A percentile compares a stretch with the other conserved stretches of the same genome.
Conservation (phyloP, 2,329 filamentous ascomycete species). For the Aspergillus ochraceoroseus region DNA sequence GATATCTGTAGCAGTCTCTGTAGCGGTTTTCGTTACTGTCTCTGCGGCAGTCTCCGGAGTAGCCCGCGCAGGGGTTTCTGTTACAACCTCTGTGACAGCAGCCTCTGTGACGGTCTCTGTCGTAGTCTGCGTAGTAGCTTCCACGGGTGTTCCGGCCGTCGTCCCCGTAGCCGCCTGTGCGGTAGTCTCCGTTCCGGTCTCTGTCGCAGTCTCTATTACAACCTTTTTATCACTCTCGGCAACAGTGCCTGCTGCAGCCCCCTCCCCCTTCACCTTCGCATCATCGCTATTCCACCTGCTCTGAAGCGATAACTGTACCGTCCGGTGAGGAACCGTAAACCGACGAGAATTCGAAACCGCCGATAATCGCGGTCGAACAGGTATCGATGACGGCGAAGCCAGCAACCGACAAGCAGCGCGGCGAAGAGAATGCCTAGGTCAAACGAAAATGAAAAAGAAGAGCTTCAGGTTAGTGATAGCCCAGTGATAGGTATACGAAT, state of each 20-base stretch:
- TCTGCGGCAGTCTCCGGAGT: constrained; percentile 20
- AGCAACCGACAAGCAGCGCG: constrained; percentile 54
- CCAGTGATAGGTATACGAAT: neutral
- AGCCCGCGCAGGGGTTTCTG: neutral
- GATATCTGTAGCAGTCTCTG: constrained; percentile 8
- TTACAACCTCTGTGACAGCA: constrained; percentile 10
- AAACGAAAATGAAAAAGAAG: no score
- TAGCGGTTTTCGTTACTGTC: constrained; percentile 32
- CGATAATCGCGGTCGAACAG: constrained; percentile 42
- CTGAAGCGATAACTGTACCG: constrained; percentile 41
- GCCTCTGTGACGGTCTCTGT: neutral
- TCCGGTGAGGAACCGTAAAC: constrained; percentile 38
- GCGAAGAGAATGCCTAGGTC: constrained; percentile 57
- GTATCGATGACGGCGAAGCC: constrained; percentile 43
- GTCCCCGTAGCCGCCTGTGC: no score
- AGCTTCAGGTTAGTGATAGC: neutral
- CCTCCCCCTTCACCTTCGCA: constrained; percentile 1
- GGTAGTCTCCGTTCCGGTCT: neutral
- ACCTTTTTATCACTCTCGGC: no score
- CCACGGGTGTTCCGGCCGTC: no score
- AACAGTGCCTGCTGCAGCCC: neutral
- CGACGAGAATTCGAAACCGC: constrained; percentile 32
- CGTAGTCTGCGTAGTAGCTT: no score
- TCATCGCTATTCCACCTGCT: constrained; percentile 27
- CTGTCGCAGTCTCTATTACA: neutral